Base-by-base conservation (phyloP, 257 asterid genomes). In the Salvia miltiorrhiza region DNA sequence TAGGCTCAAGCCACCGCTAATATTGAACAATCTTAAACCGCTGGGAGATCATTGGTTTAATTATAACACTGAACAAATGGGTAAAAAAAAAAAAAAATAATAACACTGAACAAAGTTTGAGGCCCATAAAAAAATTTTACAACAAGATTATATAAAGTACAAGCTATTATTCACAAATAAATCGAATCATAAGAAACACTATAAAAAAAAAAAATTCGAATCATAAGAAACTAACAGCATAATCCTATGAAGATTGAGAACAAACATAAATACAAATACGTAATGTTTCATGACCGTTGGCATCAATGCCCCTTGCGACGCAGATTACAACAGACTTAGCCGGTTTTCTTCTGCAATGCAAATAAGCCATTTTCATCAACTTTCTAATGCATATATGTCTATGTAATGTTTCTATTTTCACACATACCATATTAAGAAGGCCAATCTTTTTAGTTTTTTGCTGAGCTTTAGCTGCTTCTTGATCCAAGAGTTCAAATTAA, bases 391-490 rank as follows among this genome's bases (percentile, higher is more conserved):
- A 48, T 48, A 13, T 48, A 9, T 5, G 64, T 48, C 3, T 48
- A 9, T 5, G 64, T 16, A 50, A 35, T 6, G 21, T 41, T 64
- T 63, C 49, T 17, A 45, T 53, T 44, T 32, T 57, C 47, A 30
- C 47, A 30, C 28, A 0, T 40, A 45, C 35, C 32, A 41, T 7
- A 45, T 44, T 55, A 33, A 65, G 17, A 9, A 19, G 52, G 58
- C 50, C 41, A 43, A 6, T 32, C 58, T 63, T 14, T 17, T 23
- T 4, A 24, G 41, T 47, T 20, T 49, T 4, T 53, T 47, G 58
- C 60, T 41, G 33, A 45, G 50, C 62, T 35, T 21, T 7, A 14
- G 41, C 67, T 48, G 62, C 44, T 21, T 53, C 72, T 72, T 64
- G 8, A 58, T 40, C 28, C 70, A 21, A 10, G 12, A 61, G 4